Evolutionary conservation across 352 stramenopile genomes (phyloP).

Genomic region (Phytophthora tentaculata): DNA sequence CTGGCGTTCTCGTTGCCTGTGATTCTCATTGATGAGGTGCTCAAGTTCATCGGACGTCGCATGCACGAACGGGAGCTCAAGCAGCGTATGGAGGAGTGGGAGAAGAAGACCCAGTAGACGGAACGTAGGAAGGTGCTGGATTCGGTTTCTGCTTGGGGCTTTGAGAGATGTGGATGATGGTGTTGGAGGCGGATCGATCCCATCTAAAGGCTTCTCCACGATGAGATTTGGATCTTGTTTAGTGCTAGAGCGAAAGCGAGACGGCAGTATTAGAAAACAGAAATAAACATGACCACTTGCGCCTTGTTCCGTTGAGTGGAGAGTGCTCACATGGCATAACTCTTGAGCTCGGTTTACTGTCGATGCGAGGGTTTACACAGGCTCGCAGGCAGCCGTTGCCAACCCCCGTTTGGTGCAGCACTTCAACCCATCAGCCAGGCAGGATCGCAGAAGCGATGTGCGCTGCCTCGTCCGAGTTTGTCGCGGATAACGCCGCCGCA

Average conservation of each 20-base stretch:
- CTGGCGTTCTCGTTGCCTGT: slow-evolving; percentile 93
- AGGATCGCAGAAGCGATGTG: slow-evolving; percentile 14
- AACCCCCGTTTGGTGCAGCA: slow-evolving; percentile 2
- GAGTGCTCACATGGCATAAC: no score
- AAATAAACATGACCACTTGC: slow-evolving; percentile 33
- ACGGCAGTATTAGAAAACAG: slow-evolving; percentile 41
- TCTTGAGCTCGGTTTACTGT: no score
- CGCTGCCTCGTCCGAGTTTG: slow-evolving; percentile 6
- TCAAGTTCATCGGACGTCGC: slow-evolving; percentile 92
- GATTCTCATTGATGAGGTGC: slow-evolving; percentile 94
- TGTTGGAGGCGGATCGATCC: slow-evolving; percentile 2
- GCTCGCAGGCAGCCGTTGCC: no score
- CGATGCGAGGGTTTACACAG: no score
- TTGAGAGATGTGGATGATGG: no score
- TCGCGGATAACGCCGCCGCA: slow-evolving; percentile 25
- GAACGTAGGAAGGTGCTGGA: slow-evolving; percentile 20
- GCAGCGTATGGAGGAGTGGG: slow-evolving; percentile 61
- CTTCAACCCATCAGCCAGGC: slow-evolving; percentile 19
- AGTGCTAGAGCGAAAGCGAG: slow-evolving; percentile 32
- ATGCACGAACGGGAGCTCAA: slow-evolving; percentile 81
- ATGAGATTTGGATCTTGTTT: slow-evolving; percentile 18
- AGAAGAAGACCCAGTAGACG: slow-evolving; percentile 57
- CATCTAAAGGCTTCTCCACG: slow-evolving; percentile 13
- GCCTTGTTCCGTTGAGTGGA: slow-evolving; percentile 22
- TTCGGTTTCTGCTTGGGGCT: slow-evolving; percentile 27